Conservation (phyloP, 805 yeast genomes). For the Priceomyces fermenticarens region DNA sequence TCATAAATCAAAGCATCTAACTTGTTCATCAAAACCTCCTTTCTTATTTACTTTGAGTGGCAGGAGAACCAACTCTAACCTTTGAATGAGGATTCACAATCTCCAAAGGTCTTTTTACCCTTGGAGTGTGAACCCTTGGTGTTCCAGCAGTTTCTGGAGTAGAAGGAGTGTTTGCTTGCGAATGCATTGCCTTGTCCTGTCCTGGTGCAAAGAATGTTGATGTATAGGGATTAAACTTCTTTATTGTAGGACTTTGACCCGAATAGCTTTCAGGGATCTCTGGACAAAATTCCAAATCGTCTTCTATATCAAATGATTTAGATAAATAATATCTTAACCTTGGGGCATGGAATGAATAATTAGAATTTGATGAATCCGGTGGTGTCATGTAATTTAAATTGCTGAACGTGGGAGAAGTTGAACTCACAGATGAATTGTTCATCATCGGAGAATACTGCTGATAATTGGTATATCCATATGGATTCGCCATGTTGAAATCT, state of each 20-base stretch:
- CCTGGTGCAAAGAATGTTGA: conserved; percentile 59
- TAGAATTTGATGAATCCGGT: conserved; percentile 18
- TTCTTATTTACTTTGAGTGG: conserved; percentile 15
- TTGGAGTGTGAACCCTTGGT: conserved; percentile 53
- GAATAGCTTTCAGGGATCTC: conserved; percentile 42
- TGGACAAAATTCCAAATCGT: conserved; percentile 65
- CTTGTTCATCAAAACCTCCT: too few species aligned
- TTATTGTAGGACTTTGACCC: conserved; percentile 30
- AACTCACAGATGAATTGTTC: conserved; percentile 17
- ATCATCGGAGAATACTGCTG: conserved; percentile 32
- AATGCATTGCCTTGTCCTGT: conserved; percentile 18
- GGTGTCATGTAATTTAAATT: conserved; percentile 22
- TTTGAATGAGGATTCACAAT: conserved; percentile 63
- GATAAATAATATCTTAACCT: conserved; percentile 56
- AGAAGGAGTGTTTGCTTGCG: conserved; percentile 6
- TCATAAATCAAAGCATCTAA: too few species aligned
- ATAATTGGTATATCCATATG: conserved; percentile 31
- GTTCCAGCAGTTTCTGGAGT: conserved; percentile 11
- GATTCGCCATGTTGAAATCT: conserved; percentile 27
- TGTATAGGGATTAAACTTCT: conserved; percentile 67
- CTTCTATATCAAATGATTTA: conserved; percentile 60
- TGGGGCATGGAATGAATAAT: conserved; percentile 43
- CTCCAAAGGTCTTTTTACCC: conserved; percentile 58
- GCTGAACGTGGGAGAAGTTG: conserved; percentile 30
- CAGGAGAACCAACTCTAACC: conserved; percentile 53